Evolutionary conservation across 352 stramenopile species (phyloP), one percentile per base, ranked within the genome.

Genomic region (Phytophthora vignae): DNA sequence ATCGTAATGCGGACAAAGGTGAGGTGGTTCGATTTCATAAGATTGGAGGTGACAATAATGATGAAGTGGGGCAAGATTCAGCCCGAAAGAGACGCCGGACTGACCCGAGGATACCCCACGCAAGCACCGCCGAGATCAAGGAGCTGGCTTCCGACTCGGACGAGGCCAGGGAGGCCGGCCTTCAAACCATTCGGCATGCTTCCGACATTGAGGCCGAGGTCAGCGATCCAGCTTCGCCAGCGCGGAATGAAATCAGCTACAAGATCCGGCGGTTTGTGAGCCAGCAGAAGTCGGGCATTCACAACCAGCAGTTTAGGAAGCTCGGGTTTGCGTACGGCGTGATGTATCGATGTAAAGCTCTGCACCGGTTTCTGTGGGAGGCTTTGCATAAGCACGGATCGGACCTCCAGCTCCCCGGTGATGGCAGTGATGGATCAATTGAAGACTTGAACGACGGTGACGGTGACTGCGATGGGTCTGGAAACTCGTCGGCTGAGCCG

Each of bases 331-430:
- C 85, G 8, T 93, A 93, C 38, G 88, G 88, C 8, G 85, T 93
- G 27, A 95, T 95, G 85, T 95, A 86, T 72, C 86, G 88, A 52
- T 93, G 88, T 65, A 93, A 92, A 80, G 68, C 80, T 55, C 79
- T 95, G n/a, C 88, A 95, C 72, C 70, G 74, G 48, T 93, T 90
- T 67, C 66, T 95, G 25, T 95, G 85, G 85, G 77, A 50, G 25
- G 89, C 85, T 66, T 78, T 93, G 21, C 78, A 93, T 60, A 55
- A 83, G 7, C 73, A 82, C 14, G 70, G 63, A 44, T 70, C 65
- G 38, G 49, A 71, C 33, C 55, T 85, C 21, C 74, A 83, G 36
- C 58, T 90, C 2, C 70, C 71, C n/a, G 74, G 79, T 25, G 79
- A 88, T 60, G 69, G 71, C n/a, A 79, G 74, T 21, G 78, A 85